phyloP scores from a whole-genome alignment of 2,329 filamentous ascomycete genomes.

The Fusarium sp. region DNA sequence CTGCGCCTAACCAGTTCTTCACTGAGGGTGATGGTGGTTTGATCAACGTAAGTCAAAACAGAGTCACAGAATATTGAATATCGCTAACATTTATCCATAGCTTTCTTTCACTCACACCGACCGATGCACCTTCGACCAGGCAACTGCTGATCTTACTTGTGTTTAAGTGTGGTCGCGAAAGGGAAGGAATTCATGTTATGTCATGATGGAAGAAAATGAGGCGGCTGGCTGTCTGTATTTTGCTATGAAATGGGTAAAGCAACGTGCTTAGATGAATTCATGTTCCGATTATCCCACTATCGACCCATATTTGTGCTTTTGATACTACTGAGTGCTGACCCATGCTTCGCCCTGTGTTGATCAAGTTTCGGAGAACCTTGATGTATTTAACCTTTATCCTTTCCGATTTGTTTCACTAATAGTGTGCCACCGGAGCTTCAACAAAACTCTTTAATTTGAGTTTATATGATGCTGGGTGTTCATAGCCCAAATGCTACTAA shows the following conservation, averaged over 20 bases:
- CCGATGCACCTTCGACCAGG: conserved; percentile 7
- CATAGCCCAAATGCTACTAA: neutral
- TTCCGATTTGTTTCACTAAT: neutral
- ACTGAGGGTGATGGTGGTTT: conserved; percentile 7
- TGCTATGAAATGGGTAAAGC: neutral
- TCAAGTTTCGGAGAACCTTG: neutral
- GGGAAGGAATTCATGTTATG: too few relatives aligned
- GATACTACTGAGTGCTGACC: neutral
- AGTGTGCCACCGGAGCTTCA: neutral
- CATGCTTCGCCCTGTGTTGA: neutral
- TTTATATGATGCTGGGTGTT: neutral
- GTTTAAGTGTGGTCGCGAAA: neutral
- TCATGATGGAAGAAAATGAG: neutral
- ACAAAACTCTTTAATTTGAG: neutral
- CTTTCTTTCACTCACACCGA: conserved; percentile 13
- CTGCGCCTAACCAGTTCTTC: conserved; percentile 16
- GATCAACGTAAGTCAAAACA: neutral
- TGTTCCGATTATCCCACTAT: neutral
- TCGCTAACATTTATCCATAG: neutral
- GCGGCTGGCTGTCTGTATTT: too few relatives aligned
- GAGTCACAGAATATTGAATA: fast-evolving
- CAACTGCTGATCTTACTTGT: conserved; percentile 11
- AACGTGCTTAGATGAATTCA: neutral
- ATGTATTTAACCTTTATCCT: neutral
- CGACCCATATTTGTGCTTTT: neutral